These are phyloP conservation scores for Leptoxyphium fumago DNA, from an alignment of 2,329 filamentous ascomycete genomes.

Conservation along the genomic window DNA sequence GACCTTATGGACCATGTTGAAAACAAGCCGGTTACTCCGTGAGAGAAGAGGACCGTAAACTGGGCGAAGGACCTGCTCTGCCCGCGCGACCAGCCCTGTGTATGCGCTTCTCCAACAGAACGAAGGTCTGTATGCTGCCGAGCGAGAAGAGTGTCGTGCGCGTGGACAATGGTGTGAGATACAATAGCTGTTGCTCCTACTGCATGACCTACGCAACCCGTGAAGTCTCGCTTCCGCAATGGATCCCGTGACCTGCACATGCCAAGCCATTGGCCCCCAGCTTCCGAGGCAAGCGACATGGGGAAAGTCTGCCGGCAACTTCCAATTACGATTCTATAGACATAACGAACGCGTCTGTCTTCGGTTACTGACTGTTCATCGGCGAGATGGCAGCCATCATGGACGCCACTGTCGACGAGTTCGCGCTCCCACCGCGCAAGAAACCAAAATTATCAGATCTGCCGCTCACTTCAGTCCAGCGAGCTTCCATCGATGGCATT, in stretches of 20 bases:
- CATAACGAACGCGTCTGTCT: background rate
- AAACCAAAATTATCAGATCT: constrained; percentile 63
- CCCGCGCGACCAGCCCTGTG: background rate
- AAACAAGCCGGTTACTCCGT: no score
- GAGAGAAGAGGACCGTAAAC: background rate
- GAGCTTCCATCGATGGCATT: constrained; percentile 57
- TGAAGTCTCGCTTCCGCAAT: background rate
- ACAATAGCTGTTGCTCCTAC: background rate
- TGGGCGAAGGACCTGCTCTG: background rate
- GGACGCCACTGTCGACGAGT: constrained; percentile 14
- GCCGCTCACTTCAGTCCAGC: constrained; percentile 57
- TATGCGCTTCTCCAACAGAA: background rate
- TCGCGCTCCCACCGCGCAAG: constrained; percentile 26
- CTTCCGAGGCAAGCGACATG: background rate
- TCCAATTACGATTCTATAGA: background rate
- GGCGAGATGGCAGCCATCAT: background rate
- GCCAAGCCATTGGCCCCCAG: background rate
- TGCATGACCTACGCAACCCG: background rate
- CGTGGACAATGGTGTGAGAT: no score
- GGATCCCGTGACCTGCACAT: background rate
- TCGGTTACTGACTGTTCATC: background rate
- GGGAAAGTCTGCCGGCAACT: background rate
- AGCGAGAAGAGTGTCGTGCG: no score
- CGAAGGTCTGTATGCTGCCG: no score
- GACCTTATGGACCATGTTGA: constrained; percentile 39